Percentiles rank a stretch among this genome's conserved stretches.
phyloP scores from a whole-genome alignment of 2,329 filamentous ascomycete genomes.

The Aspergillus costaricaensis region DNA sequence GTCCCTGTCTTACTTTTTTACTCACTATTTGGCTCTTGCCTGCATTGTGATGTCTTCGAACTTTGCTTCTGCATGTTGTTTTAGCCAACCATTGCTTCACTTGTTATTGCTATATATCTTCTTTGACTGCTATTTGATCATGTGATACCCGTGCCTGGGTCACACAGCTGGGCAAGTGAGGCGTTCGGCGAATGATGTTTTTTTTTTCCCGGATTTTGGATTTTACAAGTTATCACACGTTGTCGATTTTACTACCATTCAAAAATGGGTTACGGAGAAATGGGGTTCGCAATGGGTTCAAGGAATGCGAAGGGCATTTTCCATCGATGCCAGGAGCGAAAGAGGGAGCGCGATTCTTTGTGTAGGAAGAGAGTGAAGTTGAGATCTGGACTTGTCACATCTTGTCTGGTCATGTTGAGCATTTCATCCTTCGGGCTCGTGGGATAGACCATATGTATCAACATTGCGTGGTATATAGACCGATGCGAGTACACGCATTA shows the following conservation, averaged over 20 bases:
- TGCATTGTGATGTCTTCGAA: conserved; percentile 18
- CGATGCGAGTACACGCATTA: neutral
- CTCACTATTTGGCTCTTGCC: conserved; percentile 9
- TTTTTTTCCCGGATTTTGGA: conserved; percentile 1
- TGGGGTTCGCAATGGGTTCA: neutral
- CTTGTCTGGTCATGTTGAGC: neutral
- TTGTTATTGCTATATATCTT: conserved; percentile 15
- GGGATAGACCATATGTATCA: neutral
- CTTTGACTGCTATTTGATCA: conserved; percentile 8
- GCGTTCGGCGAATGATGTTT: conserved; percentile 19
- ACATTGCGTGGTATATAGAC: neutral
- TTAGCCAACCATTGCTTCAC: conserved; percentile 12
- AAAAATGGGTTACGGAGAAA: neutral
- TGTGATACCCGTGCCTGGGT: conserved; percentile 30
- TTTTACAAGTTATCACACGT: neutral
- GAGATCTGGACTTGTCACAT: neutral
- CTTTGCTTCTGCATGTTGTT: conserved; percentile 12
- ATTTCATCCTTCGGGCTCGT: neutral
- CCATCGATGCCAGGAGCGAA: neutral
- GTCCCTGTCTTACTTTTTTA: conserved; percentile 18
- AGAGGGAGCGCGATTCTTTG: neutral
- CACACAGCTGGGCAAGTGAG: conserved; percentile 26
- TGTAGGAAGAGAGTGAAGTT: neutral
- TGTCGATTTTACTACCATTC: neutral
- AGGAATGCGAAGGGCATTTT: too few relatives aligned